A percentile compares a stretch with the other conserved stretches of the same genome.
Evolutionary conservation across 1,284 basidiomycete genomes (phyloP).

Genomic region (Microbotryum scabiosae): DNA sequence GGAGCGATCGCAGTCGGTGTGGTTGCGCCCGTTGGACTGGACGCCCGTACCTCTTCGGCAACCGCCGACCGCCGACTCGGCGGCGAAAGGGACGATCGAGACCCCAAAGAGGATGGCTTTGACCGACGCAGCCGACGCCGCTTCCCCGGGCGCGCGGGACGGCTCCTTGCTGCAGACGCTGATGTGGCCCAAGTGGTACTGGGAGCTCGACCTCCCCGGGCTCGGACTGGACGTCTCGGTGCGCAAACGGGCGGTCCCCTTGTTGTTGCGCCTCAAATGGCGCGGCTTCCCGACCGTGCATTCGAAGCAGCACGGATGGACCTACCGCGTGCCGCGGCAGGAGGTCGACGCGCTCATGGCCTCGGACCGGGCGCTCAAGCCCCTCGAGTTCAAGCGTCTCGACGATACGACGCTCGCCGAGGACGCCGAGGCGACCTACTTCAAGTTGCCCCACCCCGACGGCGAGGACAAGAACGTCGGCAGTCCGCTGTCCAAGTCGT

Average conservation of each 20-base stretch:
- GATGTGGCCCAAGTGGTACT: slow-evolving; percentile 87
- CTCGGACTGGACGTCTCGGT: slow-evolving; percentile 70
- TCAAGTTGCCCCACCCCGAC: slow-evolving; percentile 92
- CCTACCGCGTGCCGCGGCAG: slow-evolving; percentile 60
- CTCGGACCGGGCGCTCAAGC: slow-evolving; percentile 22
- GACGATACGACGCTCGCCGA: slow-evolving; percentile 54
- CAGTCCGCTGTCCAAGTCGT: slow-evolving; percentile 79
- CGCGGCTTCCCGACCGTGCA: slow-evolving; percentile 73
- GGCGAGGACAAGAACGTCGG: slow-evolving; percentile 92
- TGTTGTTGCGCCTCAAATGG: slow-evolving; percentile 84
- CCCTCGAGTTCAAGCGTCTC: slow-evolving; percentile 50
- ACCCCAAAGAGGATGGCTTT: background rate
- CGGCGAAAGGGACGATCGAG: background rate
- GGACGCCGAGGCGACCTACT: slow-evolving; percentile 54
- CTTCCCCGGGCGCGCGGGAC: background rate
- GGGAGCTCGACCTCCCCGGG: slow-evolving; percentile 58
- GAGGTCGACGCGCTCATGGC: slow-evolving; percentile 22
- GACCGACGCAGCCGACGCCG: background rate
- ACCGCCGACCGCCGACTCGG: background rate
- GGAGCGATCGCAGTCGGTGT: slow-evolving; percentile 14
- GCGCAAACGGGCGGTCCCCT: slow-evolving; percentile 70
- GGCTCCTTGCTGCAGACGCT: slow-evolving; percentile 6
- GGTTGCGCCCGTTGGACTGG: slow-evolving; percentile 35
- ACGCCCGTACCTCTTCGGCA: background rate
- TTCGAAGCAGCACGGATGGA: slow-evolving; percentile 87